Evolutionary conservation across 1,284 basidiomycete genomes (phyloP), one percentile per base, ranked within the genome.

Genomic region (Microbotryum saponariae): DNA sequence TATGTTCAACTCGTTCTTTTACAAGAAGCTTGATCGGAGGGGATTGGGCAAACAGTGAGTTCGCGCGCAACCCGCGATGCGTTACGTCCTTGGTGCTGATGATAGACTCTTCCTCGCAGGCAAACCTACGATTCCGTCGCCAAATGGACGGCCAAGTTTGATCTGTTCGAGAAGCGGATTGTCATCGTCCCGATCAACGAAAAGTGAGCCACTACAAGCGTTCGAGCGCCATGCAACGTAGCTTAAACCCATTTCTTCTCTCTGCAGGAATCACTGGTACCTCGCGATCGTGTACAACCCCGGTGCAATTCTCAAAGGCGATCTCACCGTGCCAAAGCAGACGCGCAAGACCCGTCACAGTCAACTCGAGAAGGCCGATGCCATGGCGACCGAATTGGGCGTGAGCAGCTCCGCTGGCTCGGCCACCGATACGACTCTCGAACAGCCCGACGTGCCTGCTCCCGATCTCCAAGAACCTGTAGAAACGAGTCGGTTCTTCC

Each of bases 1-100:
- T 73, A 81, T 98, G 7, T 97, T 98, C 79, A 97, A 86, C 74
- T 92, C 93, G 0, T 99, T 97, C 78, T 97, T 99, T 76, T 97
- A 91, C 79, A 89, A 92, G 77, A 92, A 93, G 73, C 77, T 98
- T n/a, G 85, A 85, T 62, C 81, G 81, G 65, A 84, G 82, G 72
- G 54, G 58, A 59, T 31, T 54, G 44, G 51, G 21, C 27, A 82
- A 82, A 86, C 86, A 74, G 37, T 42, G 37, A 42, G 37, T 42
- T 14, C 1, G 37, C 37, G 37, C 37, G 37, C 31, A 42, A 18
- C 37, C 37, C 37, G 12, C 37, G 37, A 49, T 16, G 18, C 18
- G 18, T 29, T 21, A 33, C 31, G 46, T 58, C 10, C 44, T 25
- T 21, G 16, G n/a, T 44, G 27, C 8, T n/a, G 31, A 60, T 68